Evolutionary conservation across 352 stramenopile species (phyloP).

Genomic region (Globisporangium lucens): DNA sequence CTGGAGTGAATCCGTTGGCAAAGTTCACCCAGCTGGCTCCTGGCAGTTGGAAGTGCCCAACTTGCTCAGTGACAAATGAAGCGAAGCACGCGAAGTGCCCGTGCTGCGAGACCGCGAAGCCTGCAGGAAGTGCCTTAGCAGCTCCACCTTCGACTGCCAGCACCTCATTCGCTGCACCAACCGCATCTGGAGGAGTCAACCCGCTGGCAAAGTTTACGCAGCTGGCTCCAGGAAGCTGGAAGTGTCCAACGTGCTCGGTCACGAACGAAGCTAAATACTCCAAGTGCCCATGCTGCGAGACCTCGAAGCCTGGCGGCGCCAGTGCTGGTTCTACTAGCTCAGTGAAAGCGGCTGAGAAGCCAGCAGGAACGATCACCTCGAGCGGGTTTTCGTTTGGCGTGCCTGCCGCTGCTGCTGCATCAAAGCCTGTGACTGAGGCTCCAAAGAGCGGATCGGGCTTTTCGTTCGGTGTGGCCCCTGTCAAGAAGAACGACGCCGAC

Average conservation of each 20-base stretch:
- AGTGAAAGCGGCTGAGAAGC: slow-evolving; percentile 2
- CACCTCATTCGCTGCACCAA: slow-evolving; percentile 7
- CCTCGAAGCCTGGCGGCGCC: slow-evolving; percentile 34
- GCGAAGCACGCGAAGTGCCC: slow-evolving; percentile 4
- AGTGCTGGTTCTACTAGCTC: not conserved
- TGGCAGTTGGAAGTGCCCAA: slow-evolving; percentile 2
- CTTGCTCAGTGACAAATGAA: slow-evolving; percentile 5
- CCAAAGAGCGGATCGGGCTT: slow-evolving; percentile 20
- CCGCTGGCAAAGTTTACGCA: slow-evolving; percentile 55
- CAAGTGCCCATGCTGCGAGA: slow-evolving; percentile 84
- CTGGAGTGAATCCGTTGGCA: slow-evolving; percentile 5
- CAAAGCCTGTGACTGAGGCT: slow-evolving; percentile 12
- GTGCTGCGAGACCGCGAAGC: slow-evolving; percentile 8
- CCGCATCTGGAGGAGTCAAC: slow-evolving; percentile 16
- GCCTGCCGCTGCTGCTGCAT: slow-evolving; percentile 3
- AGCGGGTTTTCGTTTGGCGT: slow-evolving; percentile 33
- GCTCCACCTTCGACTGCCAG: not conserved
- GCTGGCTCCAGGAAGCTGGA: slow-evolving; percentile 69
- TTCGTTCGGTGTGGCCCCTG: slow-evolving; percentile 25
- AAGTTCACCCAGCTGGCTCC: slow-evolving; percentile 3
- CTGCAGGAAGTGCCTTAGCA: not conserved
- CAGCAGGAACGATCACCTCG: slow-evolving; percentile 12
- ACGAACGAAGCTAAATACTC: slow-evolving; percentile 47
- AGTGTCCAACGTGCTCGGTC: slow-evolving; percentile 75
- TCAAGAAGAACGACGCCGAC: slow-evolving; percentile 14